phyloP scores from a whole-genome alignment of 1,139 yeast genomes.

The Debaryomyces subglobosus region DNA sequence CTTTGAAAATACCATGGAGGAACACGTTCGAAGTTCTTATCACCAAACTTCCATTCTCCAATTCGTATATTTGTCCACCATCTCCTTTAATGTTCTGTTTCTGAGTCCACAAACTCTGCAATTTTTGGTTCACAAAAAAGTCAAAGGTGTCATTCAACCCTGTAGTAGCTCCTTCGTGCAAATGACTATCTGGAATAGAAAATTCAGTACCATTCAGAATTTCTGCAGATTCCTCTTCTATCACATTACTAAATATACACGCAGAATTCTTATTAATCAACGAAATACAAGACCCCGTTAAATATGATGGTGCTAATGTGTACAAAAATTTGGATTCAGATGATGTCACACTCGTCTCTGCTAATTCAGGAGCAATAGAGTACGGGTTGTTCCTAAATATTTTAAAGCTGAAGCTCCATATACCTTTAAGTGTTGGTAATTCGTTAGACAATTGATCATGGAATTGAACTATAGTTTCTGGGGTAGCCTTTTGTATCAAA shows the following conservation, averaged over 20 bases:
- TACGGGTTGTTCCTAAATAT: conserved; percentile 64
- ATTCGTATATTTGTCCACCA: conserved; percentile 66
- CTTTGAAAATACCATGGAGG: conserved; percentile 74
- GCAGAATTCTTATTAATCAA: conserved; percentile 52
- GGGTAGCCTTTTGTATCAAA: conserved; percentile 58
- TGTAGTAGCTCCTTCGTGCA: conserved; percentile 49
- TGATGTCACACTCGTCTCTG: conserved; percentile 29
- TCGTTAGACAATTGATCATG: conserved; percentile 70
- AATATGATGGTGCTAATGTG: conserved; percentile 59
- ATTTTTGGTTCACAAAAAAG: conserved; percentile 51
- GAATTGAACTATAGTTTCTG: conserved; percentile 65
- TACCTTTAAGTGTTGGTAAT: conserved; percentile 58
- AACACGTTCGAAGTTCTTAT: conserved; percentile 72
- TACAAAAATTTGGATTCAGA: conserved; percentile 54
- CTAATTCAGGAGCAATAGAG: conserved; percentile 47
- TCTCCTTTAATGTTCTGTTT: conserved; percentile 78
- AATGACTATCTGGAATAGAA: conserved; percentile 41
- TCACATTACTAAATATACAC: conserved; percentile 45
- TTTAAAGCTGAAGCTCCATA: conserved; percentile 67
- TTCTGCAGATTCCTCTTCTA: conserved; percentile 40
- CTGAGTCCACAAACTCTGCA: conserved; percentile 72
- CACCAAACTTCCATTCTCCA: conserved; percentile 49
- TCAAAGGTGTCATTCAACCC: conserved; percentile 57
- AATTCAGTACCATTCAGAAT: conserved; percentile 19
- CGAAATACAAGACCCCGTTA: conserved; percentile 53